Percentiles rank a stretch among this genome's conserved stretches.
Conservation (phyloP, 805 yeast species). For the Saturnispora halmiae region DNA sequence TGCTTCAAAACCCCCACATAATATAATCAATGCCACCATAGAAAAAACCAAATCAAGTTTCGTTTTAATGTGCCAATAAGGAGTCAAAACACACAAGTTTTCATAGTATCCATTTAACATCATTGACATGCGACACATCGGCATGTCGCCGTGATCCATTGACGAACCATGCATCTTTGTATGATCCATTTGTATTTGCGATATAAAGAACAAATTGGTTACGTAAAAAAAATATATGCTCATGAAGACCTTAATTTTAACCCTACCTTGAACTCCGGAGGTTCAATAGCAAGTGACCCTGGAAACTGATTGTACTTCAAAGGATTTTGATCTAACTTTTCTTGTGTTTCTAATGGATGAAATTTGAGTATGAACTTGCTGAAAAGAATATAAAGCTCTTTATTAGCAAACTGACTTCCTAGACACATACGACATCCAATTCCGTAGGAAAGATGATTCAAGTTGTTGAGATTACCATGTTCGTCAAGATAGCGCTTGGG, state of each 20-base stretch:
- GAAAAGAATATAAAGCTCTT: conserved; percentile 53
- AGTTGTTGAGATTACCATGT: conserved; percentile 13
- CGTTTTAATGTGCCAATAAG: conserved; percentile 33
- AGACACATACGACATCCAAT: conserved; percentile 67
- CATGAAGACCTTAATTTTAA: conserved; percentile 2
- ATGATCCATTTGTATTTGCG: conserved; percentile 5
- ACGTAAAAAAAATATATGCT: too few relatives aligned
- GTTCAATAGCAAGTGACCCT: conserved; percentile 55
- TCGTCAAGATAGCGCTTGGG: conserved; percentile 45
- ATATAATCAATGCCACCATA: conserved; percentile 25
- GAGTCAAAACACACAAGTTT: conserved; percentile 34
- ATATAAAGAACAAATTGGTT: background rate
- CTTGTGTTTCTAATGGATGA: conserved; percentile 9
- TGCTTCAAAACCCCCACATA: conserved; percentile 32
- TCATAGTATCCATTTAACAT: conserved; percentile 35
- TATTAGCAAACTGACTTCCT: conserved; percentile 54
- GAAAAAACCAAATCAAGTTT: conserved; percentile 28
- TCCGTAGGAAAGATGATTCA: conserved; percentile 51
- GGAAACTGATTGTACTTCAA: conserved; percentile 44
- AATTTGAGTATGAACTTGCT: conserved; percentile 44
- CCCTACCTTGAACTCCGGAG: conserved; percentile 34
- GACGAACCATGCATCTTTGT: background rate
- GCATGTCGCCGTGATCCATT: conserved; percentile 13
- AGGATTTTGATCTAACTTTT: conserved; percentile 40
- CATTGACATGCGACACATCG: conserved; percentile 32